These are phyloP conservation scores for Acer negundo DNA, from an alignment of 345 rosid species.

Conservation along the genomic window DNA sequence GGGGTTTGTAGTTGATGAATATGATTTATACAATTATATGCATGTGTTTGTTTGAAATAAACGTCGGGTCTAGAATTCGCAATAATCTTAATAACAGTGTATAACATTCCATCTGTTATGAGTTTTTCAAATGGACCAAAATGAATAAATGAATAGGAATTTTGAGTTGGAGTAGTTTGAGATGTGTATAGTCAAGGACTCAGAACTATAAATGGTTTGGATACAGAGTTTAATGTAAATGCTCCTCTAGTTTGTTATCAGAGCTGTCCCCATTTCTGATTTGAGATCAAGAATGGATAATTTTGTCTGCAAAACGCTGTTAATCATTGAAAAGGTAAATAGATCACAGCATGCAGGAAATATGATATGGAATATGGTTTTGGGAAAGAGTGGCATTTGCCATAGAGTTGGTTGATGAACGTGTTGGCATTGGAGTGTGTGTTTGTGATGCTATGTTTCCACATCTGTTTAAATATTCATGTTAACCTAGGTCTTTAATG, in stretches of 20 bases:
- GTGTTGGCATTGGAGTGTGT: no score
- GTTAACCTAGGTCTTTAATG: no score
- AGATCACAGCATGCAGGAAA: background rate
- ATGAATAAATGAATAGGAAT: background rate
- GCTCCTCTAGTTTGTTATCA: background rate
- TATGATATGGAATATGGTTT: background rate
- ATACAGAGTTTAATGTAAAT: background rate
- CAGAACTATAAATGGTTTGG: background rate
- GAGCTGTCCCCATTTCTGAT: background rate
- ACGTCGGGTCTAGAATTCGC: background rate
- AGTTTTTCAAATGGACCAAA: no score
- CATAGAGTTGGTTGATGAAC: background rate
- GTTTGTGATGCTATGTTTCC: no score
- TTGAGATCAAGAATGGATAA: background rate
- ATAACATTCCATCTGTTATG: background rate
- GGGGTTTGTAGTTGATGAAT: background rate
- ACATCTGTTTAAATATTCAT: no score
- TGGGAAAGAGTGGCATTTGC: background rate
- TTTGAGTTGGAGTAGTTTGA: background rate
- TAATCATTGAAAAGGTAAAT: background rate
- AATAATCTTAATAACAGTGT: background rate
- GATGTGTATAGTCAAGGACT: background rate
- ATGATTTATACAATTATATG: background rate
- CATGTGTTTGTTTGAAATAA: background rate
- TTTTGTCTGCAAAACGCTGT: background rate